Percentiles rank a stretch among this genome's conserved stretches.
These are phyloP conservation scores for Scedosporium apiospermum DNA, from an alignment of 2,329 filamentous ascomycete genomes.

Conservation along the genomic window DNA sequence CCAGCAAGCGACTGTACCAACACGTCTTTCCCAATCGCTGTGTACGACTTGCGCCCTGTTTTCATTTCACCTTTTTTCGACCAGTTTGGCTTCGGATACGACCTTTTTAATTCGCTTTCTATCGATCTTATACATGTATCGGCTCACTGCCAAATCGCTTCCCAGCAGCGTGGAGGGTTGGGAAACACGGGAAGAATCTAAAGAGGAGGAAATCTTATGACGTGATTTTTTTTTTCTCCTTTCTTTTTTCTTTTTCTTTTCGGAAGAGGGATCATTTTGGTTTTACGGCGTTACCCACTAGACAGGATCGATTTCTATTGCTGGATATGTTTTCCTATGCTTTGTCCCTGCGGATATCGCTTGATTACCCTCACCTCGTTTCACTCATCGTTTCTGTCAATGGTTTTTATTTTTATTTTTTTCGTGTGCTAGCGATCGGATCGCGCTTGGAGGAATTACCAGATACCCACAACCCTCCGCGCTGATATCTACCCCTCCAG, in stretches of 20 bases:
- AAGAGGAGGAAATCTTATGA: conserved; percentile 10
- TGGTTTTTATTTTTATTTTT: background rate
- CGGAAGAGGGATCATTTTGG: conserved; percentile 1
- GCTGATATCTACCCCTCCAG: background rate
- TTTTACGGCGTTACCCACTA: conserved; percentile 2
- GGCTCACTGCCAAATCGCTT: conserved; percentile 27
- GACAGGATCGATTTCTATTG: background rate
- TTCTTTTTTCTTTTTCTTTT: background rate
- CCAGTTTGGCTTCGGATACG: conserved; percentile 21
- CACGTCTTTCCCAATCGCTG: conserved; percentile 9
- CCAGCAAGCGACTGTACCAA: conserved; percentile 5
- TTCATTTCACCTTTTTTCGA: conserved; percentile 1
- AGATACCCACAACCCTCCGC: background rate
- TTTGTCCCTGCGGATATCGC: background rate
- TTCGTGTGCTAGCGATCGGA: background rate
- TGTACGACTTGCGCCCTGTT: conserved; percentile 6
- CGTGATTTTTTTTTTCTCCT: conserved; percentile 10
- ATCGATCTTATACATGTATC: conserved; percentile 21
- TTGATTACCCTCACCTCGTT: background rate
- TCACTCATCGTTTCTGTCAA: background rate
- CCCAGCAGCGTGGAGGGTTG: conserved; percentile 22
- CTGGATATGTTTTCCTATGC: background rate
- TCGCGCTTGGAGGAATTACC: background rate
- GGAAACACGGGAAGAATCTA: conserved; percentile 2
- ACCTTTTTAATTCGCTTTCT: conserved; percentile 21